phyloP scores from a whole-genome alignment of 2,329 filamentous ascomycete genomes.

The Fusarium sp. region DNA sequence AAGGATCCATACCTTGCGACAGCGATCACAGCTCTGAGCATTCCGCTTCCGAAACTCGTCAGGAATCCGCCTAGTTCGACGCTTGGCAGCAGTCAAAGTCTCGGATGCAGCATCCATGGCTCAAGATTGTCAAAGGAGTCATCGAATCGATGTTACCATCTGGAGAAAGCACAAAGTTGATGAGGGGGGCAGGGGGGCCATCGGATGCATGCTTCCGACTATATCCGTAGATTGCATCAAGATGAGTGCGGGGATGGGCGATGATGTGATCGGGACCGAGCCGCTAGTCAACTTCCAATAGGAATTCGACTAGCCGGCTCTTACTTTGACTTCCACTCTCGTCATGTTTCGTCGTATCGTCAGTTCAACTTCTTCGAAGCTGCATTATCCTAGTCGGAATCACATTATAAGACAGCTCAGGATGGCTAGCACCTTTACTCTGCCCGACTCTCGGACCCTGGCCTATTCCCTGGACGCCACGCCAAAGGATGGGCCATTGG shows the following conservation, averaged over 20 bases:
- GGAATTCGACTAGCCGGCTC: neutral
- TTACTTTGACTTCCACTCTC: neutral
- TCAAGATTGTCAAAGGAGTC: conserved; percentile 1
- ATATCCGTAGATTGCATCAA: conserved; percentile 19
- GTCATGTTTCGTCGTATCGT: conserved; percentile 17
- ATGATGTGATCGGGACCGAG: neutral
- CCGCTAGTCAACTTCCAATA: neutral
- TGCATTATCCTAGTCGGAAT: neutral
- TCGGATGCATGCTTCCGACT: conserved; percentile 36
- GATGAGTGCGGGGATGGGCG: conserved; percentile 11
- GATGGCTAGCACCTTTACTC: conserved; percentile 39
- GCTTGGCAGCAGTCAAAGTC: conserved; percentile 41
- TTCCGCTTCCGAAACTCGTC: conserved; percentile 52
- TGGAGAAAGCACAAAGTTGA: neutral
- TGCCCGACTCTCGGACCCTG: conserved; percentile 45
- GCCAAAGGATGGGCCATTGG: conserved; percentile 44
- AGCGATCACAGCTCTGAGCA: conserved; percentile 53
- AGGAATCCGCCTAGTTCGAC: conserved; percentile 50
- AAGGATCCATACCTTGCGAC: conserved; percentile 45
- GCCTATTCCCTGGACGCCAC: conserved; percentile 47
- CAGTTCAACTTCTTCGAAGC: neutral
- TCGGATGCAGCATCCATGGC: conserved; percentile 24
- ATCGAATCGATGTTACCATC: conserved; percentile 37
- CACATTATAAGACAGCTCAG: neutral
- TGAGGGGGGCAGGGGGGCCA: neutral